phyloP scores from a whole-genome alignment of 2,329 filamentous ascomycete genomes.

The Trichoderma guizhouense region DNA sequence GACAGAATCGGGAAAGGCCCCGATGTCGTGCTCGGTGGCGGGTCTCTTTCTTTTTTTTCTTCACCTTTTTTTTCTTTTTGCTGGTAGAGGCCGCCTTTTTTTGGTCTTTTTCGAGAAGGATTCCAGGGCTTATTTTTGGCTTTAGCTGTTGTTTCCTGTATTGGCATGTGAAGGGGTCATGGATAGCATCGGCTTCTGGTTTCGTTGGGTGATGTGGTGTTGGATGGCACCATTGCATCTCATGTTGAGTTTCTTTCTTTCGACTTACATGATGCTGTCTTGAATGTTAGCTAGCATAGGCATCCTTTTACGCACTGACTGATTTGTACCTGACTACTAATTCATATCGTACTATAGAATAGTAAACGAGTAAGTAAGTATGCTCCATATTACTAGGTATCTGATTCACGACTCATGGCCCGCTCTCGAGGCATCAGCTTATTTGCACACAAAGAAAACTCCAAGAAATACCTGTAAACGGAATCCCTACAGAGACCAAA shows the following conservation, averaged over 20 bases:
- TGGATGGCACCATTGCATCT: background rate
- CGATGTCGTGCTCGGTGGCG: constrained; percentile 15
- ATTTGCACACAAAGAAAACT: background rate
- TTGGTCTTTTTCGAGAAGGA: background rate
- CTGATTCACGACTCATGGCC: background rate
- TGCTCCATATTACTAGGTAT: background rate
- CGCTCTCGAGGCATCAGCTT: background rate
- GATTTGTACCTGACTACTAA: background rate
- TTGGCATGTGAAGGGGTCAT: background rate
- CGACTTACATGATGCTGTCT: background rate
- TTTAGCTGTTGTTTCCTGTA: background rate
- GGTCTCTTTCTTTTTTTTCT: background rate
- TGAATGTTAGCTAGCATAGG: background rate
- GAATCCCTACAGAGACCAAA: background rate
- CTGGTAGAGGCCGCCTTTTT: background rate
- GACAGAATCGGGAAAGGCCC: constrained; percentile 17
- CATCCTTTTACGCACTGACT: background rate
- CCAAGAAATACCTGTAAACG: background rate
- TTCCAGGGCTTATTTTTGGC: background rate
- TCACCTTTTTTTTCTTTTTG: background rate
- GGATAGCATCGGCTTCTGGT: constrained; percentile 9
- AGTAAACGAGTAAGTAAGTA: background rate
- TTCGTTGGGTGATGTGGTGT: background rate
- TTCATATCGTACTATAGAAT: background rate
- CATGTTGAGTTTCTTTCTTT: background rate